Evolutionary conservation across 768 basidiomycete genomes (phyloP), one percentile per base, ranked within the genome.

Genomic region (Dentipellis fragilis): DNA sequence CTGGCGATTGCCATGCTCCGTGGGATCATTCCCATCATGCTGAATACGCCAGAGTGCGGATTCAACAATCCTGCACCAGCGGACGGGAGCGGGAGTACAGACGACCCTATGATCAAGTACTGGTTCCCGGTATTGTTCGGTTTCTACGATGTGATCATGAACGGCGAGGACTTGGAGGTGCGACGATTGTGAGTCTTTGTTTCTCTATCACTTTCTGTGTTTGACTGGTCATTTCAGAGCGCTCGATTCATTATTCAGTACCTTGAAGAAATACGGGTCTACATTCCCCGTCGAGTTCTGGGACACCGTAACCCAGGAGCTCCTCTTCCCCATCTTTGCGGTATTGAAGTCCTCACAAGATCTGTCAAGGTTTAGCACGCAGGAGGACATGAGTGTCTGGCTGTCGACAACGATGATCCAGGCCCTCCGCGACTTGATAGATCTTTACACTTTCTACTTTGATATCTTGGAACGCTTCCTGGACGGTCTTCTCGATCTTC

Each of bases 141-240:
- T n/a, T 98, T 97, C 74, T 97, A 94, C 70, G 96, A 98, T 68
- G 95, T 99, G 54, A 95, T 99, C 67, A 98, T 99, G 95, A 98
- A 96, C 59, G 96, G 93, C 16, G 96, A 98, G 68, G 96, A 99
- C 65, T 73, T 99, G 23, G 96, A 99, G 79, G 93, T 99, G 52
- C 84, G 96, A 63, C 81, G 94, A 66, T 69, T 97, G 96, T 99
- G 67, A 73, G 92, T 76, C 52, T 35, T n/a, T 42, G 38, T 38
- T 12, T 17, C 36, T 29, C 16, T 23, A 50, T 11, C 3, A n/a
- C 4, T 5, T 54, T 11, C 37, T 49, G 51, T 57, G 23, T 56
- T 38, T 53, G 52, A 23, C 22, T 34, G 14, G 14, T 55, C n/a
- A 52, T 50, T 42, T 55, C 65, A 98, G 96, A 50, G 94, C 96